Conservation (phyloP, 2,329 filamentous ascomycete species). For the Reticulascus tulasneorum region DNA sequence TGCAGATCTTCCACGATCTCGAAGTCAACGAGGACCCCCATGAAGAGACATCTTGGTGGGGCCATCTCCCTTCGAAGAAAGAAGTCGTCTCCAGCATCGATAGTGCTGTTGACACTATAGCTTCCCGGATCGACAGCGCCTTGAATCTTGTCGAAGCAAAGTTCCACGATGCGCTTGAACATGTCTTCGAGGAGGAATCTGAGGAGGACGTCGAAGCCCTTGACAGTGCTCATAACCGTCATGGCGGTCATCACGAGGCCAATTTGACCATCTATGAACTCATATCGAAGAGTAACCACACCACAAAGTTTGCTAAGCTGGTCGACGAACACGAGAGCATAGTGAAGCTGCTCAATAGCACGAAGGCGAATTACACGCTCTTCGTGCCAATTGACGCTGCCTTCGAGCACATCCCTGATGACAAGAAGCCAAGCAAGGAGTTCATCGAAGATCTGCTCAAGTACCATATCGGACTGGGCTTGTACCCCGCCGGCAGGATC, state of each 20-base stretch:
- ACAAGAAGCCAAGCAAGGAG: conserved; percentile 65
- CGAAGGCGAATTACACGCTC: conserved; percentile 69
- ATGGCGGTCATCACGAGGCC: conserved; percentile 31
- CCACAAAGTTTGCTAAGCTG: conserved; percentile 71
- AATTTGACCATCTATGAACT: conserved; percentile 77
- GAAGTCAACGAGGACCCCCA: conserved; percentile 28
- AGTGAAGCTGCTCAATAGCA: conserved; percentile 70
- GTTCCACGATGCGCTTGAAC: no score
- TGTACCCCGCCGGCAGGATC: conserved; percentile 64
- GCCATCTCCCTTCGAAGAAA: conserved; percentile 28
- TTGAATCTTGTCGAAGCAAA: conserved; percentile 20
- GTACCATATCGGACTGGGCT: conserved; percentile 71
- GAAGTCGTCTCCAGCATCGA: conserved; percentile 28
- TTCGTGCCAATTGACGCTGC: conserved; percentile 77
- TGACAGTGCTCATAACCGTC: conserved; percentile 9
- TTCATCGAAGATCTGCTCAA: conserved; percentile 62
- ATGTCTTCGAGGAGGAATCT: conserved; percentile 17
- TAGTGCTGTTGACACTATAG: conserved; percentile 22
- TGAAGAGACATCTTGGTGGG: conserved; percentile 21
- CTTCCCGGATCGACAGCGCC: conserved; percentile 22
- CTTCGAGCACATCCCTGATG: conserved; percentile 58
- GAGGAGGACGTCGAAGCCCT: conserved; percentile 16
- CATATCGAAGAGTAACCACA: conserved; percentile 71
- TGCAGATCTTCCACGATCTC: conserved; percentile 40
- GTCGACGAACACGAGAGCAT: conserved; percentile 70